Evolutionary conservation across 257 asterid species (phyloP), one percentile per base, ranked within the genome.

Genomic region (Solanum bulbocastanum): DNA sequence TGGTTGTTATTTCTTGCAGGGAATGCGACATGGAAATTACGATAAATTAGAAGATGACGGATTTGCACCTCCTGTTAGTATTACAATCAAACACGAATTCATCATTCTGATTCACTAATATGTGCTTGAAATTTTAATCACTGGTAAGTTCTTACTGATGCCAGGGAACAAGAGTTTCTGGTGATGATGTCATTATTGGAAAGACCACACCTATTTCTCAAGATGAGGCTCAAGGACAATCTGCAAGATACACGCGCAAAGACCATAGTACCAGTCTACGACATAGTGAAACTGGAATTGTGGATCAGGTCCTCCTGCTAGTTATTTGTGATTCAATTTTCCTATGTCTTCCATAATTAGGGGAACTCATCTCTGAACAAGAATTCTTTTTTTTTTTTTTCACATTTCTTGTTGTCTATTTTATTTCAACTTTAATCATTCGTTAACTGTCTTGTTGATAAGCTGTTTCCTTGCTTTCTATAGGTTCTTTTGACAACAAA

Each of bases 181-280:
- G 99, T 22, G 99, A 97, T 91, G 99, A 97, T 84, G 99, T 97
- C 40, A 96, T 97, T 65, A 97, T 97, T 35, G 99, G 99, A 75
- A 97, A 97, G 90, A 97, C 99, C 58, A 94, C 98, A 27, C 99
- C 99, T 37, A 93, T 97, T 68, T 87, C 94, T 85, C 96, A 94
- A 25, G 98, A 97, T n/a, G 99, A 96, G n/a, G 96, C 98, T 74
- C 95, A 92, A 69, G 98, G 96, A 52, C 99, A 94, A 82, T 88
- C 95, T 88, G 92, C 94, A 71, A 98, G 97, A 83, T 97, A 97
- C 92, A 95, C 98, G 3, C 96, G 93, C 90, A 95, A 96, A 36
- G 99, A 97, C 88, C 99, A 97, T 74, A 97, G 99, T 91, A 97
- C 98, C 32, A 96, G 98, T 87, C 87, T 97, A 88, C 98, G 99